Conservation (phyloP, 2,329 filamentous ascomycete genomes). For the Beauveria medogensis region DNA sequence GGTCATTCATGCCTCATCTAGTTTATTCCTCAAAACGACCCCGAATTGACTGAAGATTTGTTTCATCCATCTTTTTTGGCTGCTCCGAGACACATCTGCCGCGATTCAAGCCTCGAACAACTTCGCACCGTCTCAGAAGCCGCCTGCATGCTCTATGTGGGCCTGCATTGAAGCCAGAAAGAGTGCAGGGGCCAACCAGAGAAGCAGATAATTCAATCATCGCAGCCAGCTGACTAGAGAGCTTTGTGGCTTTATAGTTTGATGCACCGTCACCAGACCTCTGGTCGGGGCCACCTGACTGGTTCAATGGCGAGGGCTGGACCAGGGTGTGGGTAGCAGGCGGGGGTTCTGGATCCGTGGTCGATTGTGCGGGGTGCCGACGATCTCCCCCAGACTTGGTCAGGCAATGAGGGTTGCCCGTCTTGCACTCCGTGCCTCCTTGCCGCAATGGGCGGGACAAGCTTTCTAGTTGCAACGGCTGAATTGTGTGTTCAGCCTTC, state of each 20-base stretch:
- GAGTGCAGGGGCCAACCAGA: background rate
- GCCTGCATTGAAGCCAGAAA: background rate
- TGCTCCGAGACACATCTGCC: background rate
- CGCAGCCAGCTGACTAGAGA: background rate
- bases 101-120: background rate
- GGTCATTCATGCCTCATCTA: too few relatives aligned
- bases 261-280: conserved; percentile 10
- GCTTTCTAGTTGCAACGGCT: background rate
- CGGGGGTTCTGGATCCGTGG: conserved; percentile 5
- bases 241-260: conserved; percentile 9
- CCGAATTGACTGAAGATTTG: background rate
- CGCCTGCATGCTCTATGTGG: background rate
- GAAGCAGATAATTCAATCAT: background rate
- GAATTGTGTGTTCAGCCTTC: background rate
- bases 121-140: background rate
- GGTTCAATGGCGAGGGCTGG: conserved; percentile 3
- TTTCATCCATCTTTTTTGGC: background rate
- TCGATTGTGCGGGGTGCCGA: conserved; percentile 5
- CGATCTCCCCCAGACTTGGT: conserved; percentile 5
- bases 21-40: background rate
- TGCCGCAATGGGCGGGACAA: background rate
- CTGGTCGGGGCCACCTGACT: conserved; percentile 6
- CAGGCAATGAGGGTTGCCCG: background rate
- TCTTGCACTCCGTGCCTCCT: background rate
- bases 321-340: background rate